A percentile compares a stretch with the other conserved stretches of the same genome.
phyloP scores from a whole-genome alignment of 768 basidiomycete genomes.

The Kwoniella sp. region DNA sequence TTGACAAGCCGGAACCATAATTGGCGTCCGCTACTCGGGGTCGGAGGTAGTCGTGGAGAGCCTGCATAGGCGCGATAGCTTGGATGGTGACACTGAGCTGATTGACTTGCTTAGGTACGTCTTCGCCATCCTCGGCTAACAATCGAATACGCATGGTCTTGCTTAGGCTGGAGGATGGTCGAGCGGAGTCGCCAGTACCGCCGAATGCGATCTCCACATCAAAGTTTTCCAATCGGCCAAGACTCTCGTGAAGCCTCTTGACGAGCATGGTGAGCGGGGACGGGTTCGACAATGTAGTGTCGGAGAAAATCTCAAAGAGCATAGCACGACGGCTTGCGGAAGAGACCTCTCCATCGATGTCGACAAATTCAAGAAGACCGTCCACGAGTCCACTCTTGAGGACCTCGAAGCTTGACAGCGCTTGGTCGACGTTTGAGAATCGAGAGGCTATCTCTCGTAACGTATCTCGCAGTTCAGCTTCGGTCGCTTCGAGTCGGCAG shows the following conservation, averaged over 20 bases:
- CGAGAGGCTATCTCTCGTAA: constrained; percentile 76
- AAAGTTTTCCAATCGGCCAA: constrained; percentile 93
- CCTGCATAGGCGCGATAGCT: constrained; percentile 96
- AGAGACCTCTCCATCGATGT: constrained; percentile 68
- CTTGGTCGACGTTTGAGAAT: constrained; percentile 64
- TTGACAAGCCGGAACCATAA: constrained; percentile 64
- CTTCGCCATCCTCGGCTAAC: constrained; percentile 83
- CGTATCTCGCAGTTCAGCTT: constrained; percentile 66
- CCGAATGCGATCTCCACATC: constrained; percentile 86
- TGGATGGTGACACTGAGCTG: constrained; percentile 97
- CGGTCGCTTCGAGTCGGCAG: constrained; percentile 62
- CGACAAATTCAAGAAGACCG: constrained; percentile 77
- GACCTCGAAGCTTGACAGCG: constrained; percentile 93
- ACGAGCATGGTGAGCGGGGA: constrained; percentile 74
- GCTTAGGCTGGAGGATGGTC: constrained; percentile 85
- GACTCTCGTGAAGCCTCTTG: constrained; percentile 92
- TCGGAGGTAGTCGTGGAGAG: constrained; percentile 91
- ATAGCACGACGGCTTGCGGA: constrained; percentile 71
- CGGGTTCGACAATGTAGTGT: constrained; percentile 59
- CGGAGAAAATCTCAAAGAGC: constrained; percentile 73
- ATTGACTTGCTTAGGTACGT: constrained; percentile 73
- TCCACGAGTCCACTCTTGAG: constrained; percentile 92
- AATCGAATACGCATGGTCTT: constrained; percentile 86
- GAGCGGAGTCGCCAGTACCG: constrained; percentile 59
- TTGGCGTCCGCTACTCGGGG: constrained; percentile 59